Evolutionary conservation across 805 yeast genomes (phyloP).

Genomic region (Alloascoidea africana): DNA sequence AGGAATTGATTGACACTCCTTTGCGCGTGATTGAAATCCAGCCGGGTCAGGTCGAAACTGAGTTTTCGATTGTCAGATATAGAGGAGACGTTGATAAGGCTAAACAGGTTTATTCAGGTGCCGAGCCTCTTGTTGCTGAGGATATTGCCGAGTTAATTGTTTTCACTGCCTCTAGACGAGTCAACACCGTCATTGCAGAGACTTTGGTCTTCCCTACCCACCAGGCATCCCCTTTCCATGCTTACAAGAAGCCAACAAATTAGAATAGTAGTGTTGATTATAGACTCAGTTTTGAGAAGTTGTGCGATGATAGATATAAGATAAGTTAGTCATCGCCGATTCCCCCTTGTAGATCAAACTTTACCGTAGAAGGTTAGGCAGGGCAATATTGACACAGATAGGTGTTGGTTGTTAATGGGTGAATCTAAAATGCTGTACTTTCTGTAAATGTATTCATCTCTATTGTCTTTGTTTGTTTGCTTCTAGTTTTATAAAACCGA

Average conservation of each 20-base stretch:
- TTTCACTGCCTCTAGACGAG: conserved; percentile 50
- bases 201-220: conserved; percentile 70
- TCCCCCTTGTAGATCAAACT: no score
- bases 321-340: no score
- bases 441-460: no score
- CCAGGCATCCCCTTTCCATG: conserved; percentile 68
- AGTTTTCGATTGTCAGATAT: conserved; percentile 43
- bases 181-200: conserved; percentile 67
- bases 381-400: no score
- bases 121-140: conserved; percentile 54
- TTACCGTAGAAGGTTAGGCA: no score
- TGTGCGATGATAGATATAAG: no score
- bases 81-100: conserved; percentile 49
- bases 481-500: no score
- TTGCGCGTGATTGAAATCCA: conserved; percentile 61
- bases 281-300: no score
- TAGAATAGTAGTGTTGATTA: no score
- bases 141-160: conserved; percentile 67
- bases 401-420: no score
- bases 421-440: no score
- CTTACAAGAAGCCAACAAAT: conserved; percentile 21
- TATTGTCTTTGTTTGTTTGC: no score
- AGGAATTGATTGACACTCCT: conserved; percentile 57
- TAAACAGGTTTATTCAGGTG: conserved; percentile 46
- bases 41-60: conserved; percentile 74